A percentile compares a stretch with the other conserved stretches of the same genome.
Evolutionary conservation across 2,329 filamentous ascomycete species (phyloP).

Genomic region (Ophiobolus disseminans): DNA sequence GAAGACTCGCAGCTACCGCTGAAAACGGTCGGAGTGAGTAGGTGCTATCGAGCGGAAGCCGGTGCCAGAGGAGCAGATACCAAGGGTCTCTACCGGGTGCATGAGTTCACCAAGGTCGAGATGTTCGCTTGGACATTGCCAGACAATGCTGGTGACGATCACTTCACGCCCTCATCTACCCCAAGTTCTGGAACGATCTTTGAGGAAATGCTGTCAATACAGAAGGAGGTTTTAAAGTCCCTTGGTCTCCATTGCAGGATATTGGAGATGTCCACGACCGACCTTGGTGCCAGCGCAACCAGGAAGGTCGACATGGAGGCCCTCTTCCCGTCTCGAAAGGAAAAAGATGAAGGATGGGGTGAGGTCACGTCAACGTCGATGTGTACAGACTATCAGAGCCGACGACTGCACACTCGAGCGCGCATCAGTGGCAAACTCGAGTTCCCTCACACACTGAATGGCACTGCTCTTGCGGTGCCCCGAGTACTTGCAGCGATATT

Average conservation of each 20-base stretch:
- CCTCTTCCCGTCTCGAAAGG: conserved; percentile 81
- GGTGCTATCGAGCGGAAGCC: conserved; percentile 96
- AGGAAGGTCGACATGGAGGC: conserved; percentile 94
- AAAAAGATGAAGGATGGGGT: conserved; percentile 78
- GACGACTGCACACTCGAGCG: conserved; percentile 78
- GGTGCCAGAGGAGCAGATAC: conserved; percentile 88
- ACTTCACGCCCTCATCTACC: conserved; percentile 39
- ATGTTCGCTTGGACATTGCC: conserved; percentile 90
- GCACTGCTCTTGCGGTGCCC: conserved; percentile 90
- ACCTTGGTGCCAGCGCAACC: conserved; percentile 86
- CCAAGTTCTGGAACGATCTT: conserved; percentile 67
- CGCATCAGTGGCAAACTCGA: conserved; percentile 64
- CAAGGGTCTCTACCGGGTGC: conserved; percentile 93
- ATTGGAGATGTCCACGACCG: conserved; percentile 87
- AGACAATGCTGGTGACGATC: conserved; percentile 48
- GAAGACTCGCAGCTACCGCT: conserved; percentile 72
- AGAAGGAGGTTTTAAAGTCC: conserved; percentile 79
- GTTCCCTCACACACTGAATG: conserved; percentile 92
- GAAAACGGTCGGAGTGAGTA: conserved; percentile 81
- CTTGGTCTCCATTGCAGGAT: conserved; percentile 86
- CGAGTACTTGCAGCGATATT: conserved; percentile 86
- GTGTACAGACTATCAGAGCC: conserved; percentile 93
- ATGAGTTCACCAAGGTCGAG: conserved; percentile 98
- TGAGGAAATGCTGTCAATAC: conserved; percentile 84
- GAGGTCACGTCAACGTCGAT: conserved; percentile 90